These are phyloP conservation scores for Nakazawaea ambrosiae DNA, from an alignment of 805 yeast genomes.

Conservation along the genomic window DNA sequence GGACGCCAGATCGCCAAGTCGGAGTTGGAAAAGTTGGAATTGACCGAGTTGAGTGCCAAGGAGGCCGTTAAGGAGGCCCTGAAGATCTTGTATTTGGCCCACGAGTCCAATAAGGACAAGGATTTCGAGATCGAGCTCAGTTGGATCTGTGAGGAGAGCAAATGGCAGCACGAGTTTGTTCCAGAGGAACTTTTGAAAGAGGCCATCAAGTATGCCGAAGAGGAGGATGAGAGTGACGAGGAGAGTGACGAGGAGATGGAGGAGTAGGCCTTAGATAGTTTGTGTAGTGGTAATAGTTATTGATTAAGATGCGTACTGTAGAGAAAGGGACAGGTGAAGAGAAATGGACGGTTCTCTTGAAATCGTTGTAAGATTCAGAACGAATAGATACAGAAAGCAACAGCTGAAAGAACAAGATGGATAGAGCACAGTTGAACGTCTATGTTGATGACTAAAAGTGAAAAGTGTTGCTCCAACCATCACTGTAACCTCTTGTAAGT, in stretches of 20 bases:
- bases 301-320: too few species aligned
- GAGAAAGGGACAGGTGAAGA: too few species aligned
- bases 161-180: conserved; percentile 71
- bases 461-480: too few species aligned
- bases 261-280: conserved; percentile 17
- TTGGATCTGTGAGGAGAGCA: conserved; percentile 77
- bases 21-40: conserved; percentile 86
- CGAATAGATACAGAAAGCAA: too few species aligned
- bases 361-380: too few species aligned
- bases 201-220: conserved; percentile 79
- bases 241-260: conserved; percentile 51
- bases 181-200: conserved; percentile 75
- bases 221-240: conserved; percentile 76
- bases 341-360: too few species aligned
- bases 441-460: too few species aligned
- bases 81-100: conserved; percentile 85
- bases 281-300: too few species aligned
- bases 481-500: too few species aligned
- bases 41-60: conserved; percentile 56
- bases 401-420: too few species aligned
- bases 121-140: conserved; percentile 92
- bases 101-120: conserved; percentile 96
- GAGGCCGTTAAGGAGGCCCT: conserved; percentile 95
- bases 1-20: conserved; percentile 98
- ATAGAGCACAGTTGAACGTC: too few species aligned